Percentiles rank a stretch among this genome's conserved stretches.
Conservation (phyloP, 306 rosid genomes). For the Dalbergia oliveri region DNA sequence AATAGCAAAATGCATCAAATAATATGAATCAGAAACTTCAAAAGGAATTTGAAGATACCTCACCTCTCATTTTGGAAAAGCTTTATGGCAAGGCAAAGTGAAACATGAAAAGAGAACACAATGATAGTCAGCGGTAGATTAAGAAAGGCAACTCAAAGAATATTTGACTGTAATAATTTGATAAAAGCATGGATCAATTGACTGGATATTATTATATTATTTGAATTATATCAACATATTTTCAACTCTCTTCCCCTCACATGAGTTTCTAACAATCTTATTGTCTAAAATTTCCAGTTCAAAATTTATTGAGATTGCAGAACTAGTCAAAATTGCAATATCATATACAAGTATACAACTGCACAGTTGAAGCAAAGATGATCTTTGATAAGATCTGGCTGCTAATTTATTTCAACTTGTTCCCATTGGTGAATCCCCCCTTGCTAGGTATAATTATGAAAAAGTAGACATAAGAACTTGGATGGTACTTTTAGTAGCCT, state of each 20-base stretch:
- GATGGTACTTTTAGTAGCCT: background rate
- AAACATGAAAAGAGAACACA: conserved; percentile 55
- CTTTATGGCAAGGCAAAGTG: conserved; percentile 57
- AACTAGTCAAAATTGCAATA: background rate
- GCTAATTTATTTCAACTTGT: conserved; percentile 3
- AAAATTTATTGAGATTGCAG: conserved; percentile 27
- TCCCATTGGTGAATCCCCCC: conserved; percentile 5
- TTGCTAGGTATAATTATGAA: background rate
- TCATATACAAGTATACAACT: conserved; percentile 2
- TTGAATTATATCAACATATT: conserved; percentile 12
- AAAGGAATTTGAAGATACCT: conserved; percentile 49
- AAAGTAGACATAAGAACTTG: background rate
- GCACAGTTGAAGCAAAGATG: background rate
- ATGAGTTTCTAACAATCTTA: background rate
- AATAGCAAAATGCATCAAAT: conserved; percentile 23
- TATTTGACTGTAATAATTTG: conserved; percentile 32
- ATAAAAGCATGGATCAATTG: conserved; percentile 20
- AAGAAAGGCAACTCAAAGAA: conserved; percentile 50
- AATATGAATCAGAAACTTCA: conserved; percentile 41
- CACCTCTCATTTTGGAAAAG: conserved; percentile 94
- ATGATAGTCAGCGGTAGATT: conserved; percentile 46
- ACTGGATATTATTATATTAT: background rate
- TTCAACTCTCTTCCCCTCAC: conserved; percentile 8
- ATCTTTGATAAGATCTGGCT: background rate
- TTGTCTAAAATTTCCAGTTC: conserved; percentile 9